These are phyloP conservation scores for Mycena kentingensis DNA, from an alignment of 768 basidiomycete species.

Conservation along the genomic window DNA sequence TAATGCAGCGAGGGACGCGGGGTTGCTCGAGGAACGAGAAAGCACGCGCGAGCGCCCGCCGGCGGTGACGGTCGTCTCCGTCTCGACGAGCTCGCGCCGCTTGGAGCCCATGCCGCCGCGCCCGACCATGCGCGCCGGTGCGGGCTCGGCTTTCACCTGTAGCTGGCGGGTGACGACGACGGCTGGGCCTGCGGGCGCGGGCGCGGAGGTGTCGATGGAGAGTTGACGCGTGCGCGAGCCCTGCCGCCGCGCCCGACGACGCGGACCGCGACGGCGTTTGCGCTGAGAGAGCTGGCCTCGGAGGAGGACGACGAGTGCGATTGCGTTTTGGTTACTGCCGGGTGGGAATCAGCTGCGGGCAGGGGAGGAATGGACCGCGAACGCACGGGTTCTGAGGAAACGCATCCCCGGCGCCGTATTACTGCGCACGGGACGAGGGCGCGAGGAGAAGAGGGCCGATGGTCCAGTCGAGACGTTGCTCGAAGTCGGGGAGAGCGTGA, in stretches of 20 bases:
- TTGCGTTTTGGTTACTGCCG: too few relatives aligned
- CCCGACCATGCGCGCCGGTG: constrained; percentile 7
- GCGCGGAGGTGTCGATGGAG: background rate
- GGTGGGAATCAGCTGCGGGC: too few relatives aligned
- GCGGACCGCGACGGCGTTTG: constrained; percentile 2
- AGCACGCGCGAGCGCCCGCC: background rate
- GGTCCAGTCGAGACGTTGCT: too few relatives aligned
- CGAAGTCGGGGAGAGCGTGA: too few relatives aligned
- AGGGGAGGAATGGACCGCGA: too few relatives aligned
- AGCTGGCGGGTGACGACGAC: background rate
- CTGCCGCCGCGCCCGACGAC: constrained; percentile 16
- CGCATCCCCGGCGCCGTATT: too few relatives aligned
- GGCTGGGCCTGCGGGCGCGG: background rate
- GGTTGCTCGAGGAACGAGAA: background rate
- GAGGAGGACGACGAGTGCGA: too few relatives aligned
- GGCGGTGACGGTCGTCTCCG: background rate
- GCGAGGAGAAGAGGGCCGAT: too few relatives aligned
- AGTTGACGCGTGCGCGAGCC: constrained; percentile 14
- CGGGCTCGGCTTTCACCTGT: background rate
- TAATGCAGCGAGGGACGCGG: background rate
- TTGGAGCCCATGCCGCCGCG: constrained; percentile 13
- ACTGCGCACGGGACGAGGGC: too few relatives aligned
- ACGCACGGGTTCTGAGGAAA: too few relatives aligned
- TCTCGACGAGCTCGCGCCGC: background rate
- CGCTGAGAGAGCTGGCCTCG: too few relatives aligned